These are phyloP conservation scores for Heliosperma pusillum DNA, from an alignment of 148 eudicot species.

Conservation along the genomic window DNA sequence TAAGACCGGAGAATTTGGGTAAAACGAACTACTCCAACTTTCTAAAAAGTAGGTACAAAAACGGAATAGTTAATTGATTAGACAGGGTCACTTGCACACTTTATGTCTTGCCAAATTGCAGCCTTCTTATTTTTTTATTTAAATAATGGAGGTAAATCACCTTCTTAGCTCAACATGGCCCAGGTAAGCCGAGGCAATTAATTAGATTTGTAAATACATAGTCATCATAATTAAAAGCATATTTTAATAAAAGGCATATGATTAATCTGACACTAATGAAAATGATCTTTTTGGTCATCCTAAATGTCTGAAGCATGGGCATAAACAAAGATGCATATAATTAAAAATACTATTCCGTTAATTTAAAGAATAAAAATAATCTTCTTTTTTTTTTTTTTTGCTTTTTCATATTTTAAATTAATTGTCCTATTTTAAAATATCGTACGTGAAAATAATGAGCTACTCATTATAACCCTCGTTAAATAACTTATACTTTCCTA, in stretches of 20 bases:
- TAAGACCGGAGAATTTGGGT: too few species aligned
- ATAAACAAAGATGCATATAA: neutral
- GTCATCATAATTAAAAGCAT: slow-evolving; percentile 16
- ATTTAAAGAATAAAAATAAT: too few species aligned
- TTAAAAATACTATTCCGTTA: too few species aligned
- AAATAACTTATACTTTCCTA: too few species aligned
- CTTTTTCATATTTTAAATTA: too few species aligned
- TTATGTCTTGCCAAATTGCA: neutral
- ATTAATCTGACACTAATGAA: slow-evolving; percentile 16
- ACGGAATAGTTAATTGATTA: neutral
- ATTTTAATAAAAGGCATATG: slow-evolving; percentile 17
- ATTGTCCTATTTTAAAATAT: too few species aligned
- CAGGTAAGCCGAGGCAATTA: neutral
- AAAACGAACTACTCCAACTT: slow-evolving; percentile 1
- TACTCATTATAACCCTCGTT: too few species aligned
- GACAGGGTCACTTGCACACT: neutral
- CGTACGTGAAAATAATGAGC: too few species aligned
- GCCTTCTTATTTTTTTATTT: neutral
- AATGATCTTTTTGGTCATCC: slow-evolving; percentile 19
- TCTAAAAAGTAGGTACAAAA: neutral
- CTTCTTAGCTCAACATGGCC: neutral
- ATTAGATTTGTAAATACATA: slow-evolving; percentile 17
- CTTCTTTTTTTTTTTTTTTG: too few species aligned
- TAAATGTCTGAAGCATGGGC: slow-evolving; percentile 17
- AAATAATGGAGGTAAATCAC: too few species aligned